Evolutionary conservation across 306 rosid species (phyloP).

Genomic region (Mimosa bimucronata): DNA sequence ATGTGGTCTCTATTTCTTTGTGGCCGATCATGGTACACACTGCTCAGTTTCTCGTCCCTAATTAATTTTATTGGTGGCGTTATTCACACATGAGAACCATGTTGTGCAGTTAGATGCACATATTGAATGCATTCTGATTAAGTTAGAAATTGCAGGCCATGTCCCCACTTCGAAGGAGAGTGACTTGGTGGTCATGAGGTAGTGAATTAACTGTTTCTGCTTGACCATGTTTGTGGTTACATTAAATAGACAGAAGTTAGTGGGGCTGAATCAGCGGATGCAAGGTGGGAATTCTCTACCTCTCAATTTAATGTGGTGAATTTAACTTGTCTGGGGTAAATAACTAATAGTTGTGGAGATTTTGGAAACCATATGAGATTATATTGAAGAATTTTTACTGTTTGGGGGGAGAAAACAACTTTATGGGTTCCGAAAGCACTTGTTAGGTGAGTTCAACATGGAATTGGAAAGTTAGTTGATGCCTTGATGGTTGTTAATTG

Average conservation of each 20-base stretch:
- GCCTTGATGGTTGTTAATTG: background rate
- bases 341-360: background rate
- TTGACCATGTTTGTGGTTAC: constrained; percentile 23
- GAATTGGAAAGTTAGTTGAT: constrained; percentile 6
- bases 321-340: background rate
- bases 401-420: background rate
- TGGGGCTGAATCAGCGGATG: constrained; percentile 28
- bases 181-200: constrained; percentile 36
- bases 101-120: constrained; percentile 24
- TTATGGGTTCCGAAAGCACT: background rate
- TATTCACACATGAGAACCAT: constrained; percentile 12
- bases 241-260: constrained; percentile 36
- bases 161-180: constrained; percentile 30
- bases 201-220: constrained; percentile 1
- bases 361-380: background rate
- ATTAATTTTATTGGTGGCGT: constrained; percentile 13
- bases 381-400: background rate
- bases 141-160: constrained; percentile 7
- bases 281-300: background rate
- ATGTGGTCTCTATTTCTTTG: constrained; percentile 38
- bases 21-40: constrained; percentile 28
- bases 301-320: background rate
- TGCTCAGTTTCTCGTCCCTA: constrained; percentile 16
- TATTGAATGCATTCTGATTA: constrained; percentile 10
- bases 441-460: background rate